These are phyloP conservation scores for Beauveria sp. DNA, from an alignment of 2,329 filamentous ascomycete genomes.

Conservation along the genomic window DNA sequence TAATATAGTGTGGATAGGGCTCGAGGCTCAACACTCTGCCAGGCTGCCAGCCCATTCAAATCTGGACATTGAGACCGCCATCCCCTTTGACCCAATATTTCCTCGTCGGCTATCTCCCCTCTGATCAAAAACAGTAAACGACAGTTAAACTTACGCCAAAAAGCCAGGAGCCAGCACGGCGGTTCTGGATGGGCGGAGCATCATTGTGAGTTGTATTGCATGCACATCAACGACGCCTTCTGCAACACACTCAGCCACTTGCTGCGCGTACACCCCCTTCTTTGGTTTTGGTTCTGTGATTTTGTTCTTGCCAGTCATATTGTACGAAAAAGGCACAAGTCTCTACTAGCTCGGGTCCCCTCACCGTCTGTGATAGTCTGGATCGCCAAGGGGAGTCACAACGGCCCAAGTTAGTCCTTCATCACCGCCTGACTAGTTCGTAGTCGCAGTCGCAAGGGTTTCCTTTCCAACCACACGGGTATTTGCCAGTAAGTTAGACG, in stretches of 20 bases:
- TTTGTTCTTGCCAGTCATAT: not conserved
- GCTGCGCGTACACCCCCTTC: not conserved
- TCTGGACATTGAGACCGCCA: constrained; percentile 1
- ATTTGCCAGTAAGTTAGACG: not conserved
- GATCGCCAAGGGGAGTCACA: not conserved
- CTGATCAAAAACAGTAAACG: not conserved
- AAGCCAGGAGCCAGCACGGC: not conserved
- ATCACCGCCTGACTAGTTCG: not conserved
- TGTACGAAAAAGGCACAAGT: not conserved
- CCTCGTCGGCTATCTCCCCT: not conserved
- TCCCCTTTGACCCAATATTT: not conserved
- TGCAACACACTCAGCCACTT: not conserved
- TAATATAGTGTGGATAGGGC: not conserved
- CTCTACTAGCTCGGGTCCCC: not conserved
- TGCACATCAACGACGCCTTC: not conserved
- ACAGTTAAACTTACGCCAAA: not conserved
- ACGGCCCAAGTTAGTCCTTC: not conserved
- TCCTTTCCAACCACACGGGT: not conserved
- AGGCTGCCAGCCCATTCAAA: not conserved
- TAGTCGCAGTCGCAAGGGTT: constrained; percentile 2
- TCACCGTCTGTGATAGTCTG: not conserved
- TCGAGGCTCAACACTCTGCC: constrained; percentile 1
- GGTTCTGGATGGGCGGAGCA: not conserved
- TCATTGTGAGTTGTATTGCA: not conserved
- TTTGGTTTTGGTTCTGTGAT: not conserved